Percentiles rank a stretch among this genome's conserved stretches.
Conservation (phyloP, 1,139 yeast genomes). For the Hyphopichia pseudoburtonii region DNA sequence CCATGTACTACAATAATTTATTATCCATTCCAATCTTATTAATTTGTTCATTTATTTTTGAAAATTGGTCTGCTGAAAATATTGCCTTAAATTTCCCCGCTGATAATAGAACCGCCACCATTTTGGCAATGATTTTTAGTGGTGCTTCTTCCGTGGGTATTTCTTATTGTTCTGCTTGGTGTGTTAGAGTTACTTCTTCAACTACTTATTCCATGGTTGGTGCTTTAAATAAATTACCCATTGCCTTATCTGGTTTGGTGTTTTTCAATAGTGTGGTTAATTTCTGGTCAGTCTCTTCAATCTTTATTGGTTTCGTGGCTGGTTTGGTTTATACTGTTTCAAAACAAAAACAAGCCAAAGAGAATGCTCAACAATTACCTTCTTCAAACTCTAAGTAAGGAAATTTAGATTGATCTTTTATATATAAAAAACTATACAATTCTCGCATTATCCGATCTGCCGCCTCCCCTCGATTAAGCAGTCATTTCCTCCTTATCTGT, state of each 20-base stretch:
- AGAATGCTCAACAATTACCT: conserved; percentile 45
- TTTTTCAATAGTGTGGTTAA: conserved; percentile 95
- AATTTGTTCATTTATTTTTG: conserved; percentile 70
- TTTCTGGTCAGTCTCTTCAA: conserved; percentile 87
- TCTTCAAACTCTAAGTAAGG: too few relatives aligned
- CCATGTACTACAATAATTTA: conserved; percentile 96
- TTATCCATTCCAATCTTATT: conserved; percentile 87
- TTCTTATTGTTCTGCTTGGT: conserved; percentile 99
- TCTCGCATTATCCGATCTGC: too few relatives aligned
- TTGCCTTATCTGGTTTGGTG: conserved; percentile 89
- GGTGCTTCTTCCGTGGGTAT: conserved; percentile 95
- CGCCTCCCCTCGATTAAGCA: too few relatives aligned
- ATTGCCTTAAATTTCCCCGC: conserved; percentile 75
- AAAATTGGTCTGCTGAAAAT: conserved; percentile 90
- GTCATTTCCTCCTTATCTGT: too few relatives aligned
- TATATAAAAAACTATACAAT: too few relatives aligned
- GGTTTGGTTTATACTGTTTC: conserved; percentile 95
- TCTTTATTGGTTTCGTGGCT: conserved; percentile 87
- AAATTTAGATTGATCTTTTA: too few relatives aligned
- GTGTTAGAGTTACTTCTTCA: conserved; percentile 97
- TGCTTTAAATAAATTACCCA: conserved; percentile 96
- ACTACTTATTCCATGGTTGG: conserved; percentile 99
- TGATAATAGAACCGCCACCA: conserved; percentile 62
- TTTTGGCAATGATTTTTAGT: conserved; percentile 82
- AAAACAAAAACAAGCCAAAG: conserved; percentile 67